Evolutionary conservation across 2,329 filamentous ascomycete species (phyloP).

Genomic region (Endoconidiophora polonica): DNA sequence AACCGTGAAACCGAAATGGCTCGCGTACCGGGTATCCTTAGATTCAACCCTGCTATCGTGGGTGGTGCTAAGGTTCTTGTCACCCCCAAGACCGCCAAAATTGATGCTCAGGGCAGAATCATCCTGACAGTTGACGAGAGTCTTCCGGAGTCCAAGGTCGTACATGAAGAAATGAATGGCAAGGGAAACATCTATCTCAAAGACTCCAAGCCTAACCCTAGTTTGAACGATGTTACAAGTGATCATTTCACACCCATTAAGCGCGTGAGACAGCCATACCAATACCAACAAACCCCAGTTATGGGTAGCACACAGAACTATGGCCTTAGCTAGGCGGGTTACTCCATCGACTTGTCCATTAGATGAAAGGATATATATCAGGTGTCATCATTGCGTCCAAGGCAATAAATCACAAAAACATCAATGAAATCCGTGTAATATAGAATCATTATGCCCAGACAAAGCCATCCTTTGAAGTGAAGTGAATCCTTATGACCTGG

Average conservation of each 20-base stretch:
- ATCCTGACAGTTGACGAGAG: slow-evolving; percentile 27
- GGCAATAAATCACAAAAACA: neutral
- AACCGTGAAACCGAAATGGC: slow-evolving; percentile 13
- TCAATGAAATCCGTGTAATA: slow-evolving; percentile 9
- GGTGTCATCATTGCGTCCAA: neutral
- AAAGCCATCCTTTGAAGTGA: neutral
- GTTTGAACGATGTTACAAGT: neutral
- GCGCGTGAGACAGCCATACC: neutral
- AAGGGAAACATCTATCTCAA: slow-evolving; percentile 20
- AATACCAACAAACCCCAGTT: slow-evolving; percentile 12
- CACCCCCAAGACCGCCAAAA: slow-evolving; percentile 25
- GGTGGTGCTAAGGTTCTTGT: slow-evolving; percentile 41
- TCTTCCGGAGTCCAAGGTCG: slow-evolving; percentile 22
- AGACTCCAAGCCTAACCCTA: neutral
- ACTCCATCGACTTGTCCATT: too few species aligned
- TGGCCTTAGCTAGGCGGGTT: slow-evolving; percentile 18
- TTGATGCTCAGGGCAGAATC: slow-evolving; percentile 35
- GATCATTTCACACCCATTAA: neutral
- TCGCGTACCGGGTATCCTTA: slow-evolving; percentile 10
- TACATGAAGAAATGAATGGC: slow-evolving; percentile 31
- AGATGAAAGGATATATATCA: too few species aligned
- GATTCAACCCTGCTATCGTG: slow-evolving; percentile 27
- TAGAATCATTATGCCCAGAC: slow-evolving; percentile 8
- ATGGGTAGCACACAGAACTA: slow-evolving; percentile 24
- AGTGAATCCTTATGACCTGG: neutral